These are phyloP conservation scores for Exophiala sideris DNA, from an alignment of 2,329 filamentous ascomycete genomes.

Conservation along the genomic window DNA sequence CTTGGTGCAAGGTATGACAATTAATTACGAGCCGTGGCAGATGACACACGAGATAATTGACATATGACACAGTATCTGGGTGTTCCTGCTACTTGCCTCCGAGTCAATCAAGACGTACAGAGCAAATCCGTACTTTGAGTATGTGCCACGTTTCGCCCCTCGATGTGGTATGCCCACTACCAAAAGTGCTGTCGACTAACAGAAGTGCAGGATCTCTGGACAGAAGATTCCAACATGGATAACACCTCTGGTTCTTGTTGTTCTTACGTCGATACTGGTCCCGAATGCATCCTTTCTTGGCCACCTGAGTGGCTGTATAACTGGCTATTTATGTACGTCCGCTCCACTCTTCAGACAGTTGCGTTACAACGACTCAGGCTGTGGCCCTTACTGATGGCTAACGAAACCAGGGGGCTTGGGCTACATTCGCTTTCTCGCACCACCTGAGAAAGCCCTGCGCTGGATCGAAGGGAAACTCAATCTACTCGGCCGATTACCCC, in stretches of 20 bases:
- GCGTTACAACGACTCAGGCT: not conserved
- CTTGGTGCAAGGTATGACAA: conserved; percentile 72
- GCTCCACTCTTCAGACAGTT: not conserved
- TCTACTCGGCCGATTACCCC: conserved; percentile 75
- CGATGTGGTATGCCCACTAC: no score
- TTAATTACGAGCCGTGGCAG: not conserved
- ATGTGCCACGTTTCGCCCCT: conserved; percentile 20
- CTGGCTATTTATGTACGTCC: conserved; percentile 79
- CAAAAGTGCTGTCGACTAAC: not conserved
- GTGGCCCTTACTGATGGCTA: not conserved
- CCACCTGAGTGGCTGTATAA: conserved; percentile 75
- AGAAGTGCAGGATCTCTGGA: conserved; percentile 48
- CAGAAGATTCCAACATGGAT: conserved; percentile 87
- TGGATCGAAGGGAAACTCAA: conserved; percentile 89
- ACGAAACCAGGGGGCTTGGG: conserved; percentile 68
- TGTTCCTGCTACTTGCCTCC: conserved; percentile 79
- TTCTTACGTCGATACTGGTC: conserved; percentile 72
- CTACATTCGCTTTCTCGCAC: conserved; percentile 83
- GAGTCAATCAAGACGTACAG: conserved; percentile 85
- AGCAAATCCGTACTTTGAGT: conserved; percentile 72
- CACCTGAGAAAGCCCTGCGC: conserved; percentile 80
- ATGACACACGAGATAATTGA: not conserved
- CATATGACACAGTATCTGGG: conserved; percentile 69
- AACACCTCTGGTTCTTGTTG: conserved; percentile 72
- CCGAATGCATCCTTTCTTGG: conserved; percentile 81